Conservation (phyloP, 495 filamentous ascomycete species). For the Emericellopsis terricola region DNA sequence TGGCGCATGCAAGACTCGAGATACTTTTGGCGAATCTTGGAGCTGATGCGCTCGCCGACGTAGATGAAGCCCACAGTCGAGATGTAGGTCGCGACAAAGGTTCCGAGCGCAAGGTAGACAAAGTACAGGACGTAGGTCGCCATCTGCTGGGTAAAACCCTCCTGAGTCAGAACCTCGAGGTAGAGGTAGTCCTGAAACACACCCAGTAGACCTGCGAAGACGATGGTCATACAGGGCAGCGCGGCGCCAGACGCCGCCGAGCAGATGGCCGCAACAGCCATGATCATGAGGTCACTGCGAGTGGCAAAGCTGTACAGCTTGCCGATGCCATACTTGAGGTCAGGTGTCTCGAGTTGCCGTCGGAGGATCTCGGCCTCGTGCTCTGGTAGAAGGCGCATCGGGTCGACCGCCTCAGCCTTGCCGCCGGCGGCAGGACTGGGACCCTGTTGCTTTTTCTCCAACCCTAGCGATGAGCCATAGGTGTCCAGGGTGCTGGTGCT, state of each 20-base stretch:
- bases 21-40: constrained; percentile 15
- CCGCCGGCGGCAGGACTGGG: constrained; percentile 10
- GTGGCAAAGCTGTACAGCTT: constrained; percentile 54
- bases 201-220: constrained; percentile 58
- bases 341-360: constrained; percentile 50
- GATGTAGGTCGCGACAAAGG: constrained; percentile 60
- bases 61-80: constrained; percentile 74
- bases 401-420: constrained; percentile 27
- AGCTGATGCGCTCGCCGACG: constrained; percentile 33
- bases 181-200: constrained; percentile 50
- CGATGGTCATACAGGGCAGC: constrained; percentile 73
- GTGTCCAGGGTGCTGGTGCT: too few species aligned
- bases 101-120: constrained; percentile 62
- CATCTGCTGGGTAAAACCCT: constrained; percentile 42
- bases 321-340: constrained; percentile 37
- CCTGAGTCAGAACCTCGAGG: too few species aligned
- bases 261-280: constrained; percentile 42
- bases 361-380: constrained; percentile 19
- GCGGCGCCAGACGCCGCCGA: constrained; percentile 66
- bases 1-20: constrained; percentile 18
- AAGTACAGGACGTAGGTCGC: constrained; percentile 59
- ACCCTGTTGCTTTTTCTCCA: too few species aligned
- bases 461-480: too few species aligned
- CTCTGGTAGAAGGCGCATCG: constrained; percentile 33
- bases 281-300: constrained; percentile 50